Evolutionary conservation across 2,329 filamentous ascomycete species (phyloP), one percentile per base, ranked within the genome.

Genomic region (Scedosporium boydii): DNA sequence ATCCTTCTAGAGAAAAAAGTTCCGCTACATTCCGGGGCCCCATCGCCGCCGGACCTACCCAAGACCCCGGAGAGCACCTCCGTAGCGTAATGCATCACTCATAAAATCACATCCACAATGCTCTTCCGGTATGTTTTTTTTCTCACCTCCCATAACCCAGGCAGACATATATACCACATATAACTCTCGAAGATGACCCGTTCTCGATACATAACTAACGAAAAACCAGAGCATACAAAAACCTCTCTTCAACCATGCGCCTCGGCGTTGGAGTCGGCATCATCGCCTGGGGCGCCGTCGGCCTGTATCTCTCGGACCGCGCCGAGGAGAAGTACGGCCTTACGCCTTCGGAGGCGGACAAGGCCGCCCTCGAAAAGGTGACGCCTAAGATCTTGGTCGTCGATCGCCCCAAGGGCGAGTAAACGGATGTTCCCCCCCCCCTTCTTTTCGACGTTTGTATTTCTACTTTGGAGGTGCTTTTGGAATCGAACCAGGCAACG

Each of bases 321-420:
- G 85, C 88, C 16, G 92, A 93, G 75, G 82, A 89, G 70, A 85
- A 82, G 51, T 82, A 93, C 64, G 89, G 89, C 6, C 82, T 91
- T 73, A 86, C 82, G 46, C 84, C 92, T 1, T 88, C 86, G 0
- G 86, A 90, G 65, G 79, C 88, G 69, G 91, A 96, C 70, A 87
- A 85, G 71, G 84, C 86, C 64, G 82, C 83, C 12, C 73, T 96
- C 65, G 80, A 84, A 58, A 80, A 79, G 59, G 74, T 82, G 57
- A 76, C 85, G 38, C 89, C 89, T 6, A 85, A 78, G 67, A 82
- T 93, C 63, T 81, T 79, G 46, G 70, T 81, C 12, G 80, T 90
- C 34, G 86, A 89, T 18, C 59, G 59, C 48, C 41, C 48, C 56
- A 55, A 55, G 51, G 23, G 51, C 51, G 2, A 55, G 5, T 23